These are phyloP conservation scores for Solanum medicagineum DNA, from an alignment of 257 asterid genomes.

Conservation along the genomic window DNA sequence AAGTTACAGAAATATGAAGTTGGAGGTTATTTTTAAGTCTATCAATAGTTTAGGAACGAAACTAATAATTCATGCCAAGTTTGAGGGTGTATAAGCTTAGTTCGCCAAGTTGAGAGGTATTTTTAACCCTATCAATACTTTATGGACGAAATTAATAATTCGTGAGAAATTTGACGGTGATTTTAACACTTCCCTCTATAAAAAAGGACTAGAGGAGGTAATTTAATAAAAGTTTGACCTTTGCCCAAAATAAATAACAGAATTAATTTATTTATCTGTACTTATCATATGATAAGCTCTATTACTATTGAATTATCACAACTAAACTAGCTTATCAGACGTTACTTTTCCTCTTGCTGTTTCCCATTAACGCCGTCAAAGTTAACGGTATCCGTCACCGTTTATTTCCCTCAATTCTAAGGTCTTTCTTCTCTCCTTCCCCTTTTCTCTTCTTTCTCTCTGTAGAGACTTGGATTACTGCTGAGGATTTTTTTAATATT, in stretches of 20 bases:
- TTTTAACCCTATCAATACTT: no score
- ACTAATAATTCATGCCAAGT: no score
- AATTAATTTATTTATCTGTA: not conserved
- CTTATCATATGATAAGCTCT: not conserved
- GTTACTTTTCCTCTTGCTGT: not conserved
- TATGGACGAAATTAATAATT: no score
- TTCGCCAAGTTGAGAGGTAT: no score
- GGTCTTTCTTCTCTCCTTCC: not conserved
- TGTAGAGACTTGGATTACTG: conserved; percentile 9
- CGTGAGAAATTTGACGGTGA: fast-evolving
- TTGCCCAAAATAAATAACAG: not conserved
- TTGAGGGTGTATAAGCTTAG: no score
- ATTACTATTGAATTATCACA: not conserved
- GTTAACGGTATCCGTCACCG: conserved; percentile 25
- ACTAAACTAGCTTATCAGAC: not conserved
- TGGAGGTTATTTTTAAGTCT: no score
- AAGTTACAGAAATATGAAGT: no score
- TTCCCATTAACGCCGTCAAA: conserved; percentile 5
- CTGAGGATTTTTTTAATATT: conserved; percentile 9
- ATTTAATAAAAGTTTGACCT: no score
- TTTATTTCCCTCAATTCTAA: conserved; percentile 6
- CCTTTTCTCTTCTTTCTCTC: not conserved
- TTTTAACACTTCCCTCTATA: no score
- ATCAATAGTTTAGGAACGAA: no score
- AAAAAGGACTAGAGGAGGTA: no score